Evolutionary conservation across 805 yeast species (phyloP).

Genomic region (Candida golubevii): DNA sequence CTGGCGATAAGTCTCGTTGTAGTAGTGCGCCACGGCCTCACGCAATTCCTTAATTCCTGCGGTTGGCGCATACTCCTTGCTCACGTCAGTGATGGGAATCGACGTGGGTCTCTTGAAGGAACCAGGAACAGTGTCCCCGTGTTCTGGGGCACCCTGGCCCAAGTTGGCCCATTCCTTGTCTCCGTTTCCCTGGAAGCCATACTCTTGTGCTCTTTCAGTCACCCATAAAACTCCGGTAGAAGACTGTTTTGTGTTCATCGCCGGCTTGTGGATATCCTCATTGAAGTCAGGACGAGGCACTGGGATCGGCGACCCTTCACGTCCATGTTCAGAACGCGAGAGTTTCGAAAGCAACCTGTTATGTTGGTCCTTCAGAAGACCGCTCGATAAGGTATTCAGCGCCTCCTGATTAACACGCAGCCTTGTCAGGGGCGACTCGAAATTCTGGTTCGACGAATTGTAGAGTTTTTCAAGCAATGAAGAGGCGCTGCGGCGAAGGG

Average conservation of each 20-base stretch:
- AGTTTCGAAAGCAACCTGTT: slow-evolving; percentile 26
- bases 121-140: slow-evolving; percentile 54
- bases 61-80: slow-evolving; percentile 57
- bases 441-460: slow-evolving; percentile 15
- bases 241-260: slow-evolving; percentile 53
- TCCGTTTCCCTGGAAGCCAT: slow-evolving; percentile 44
- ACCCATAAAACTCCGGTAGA: slow-evolving; percentile 65
- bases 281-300: slow-evolving; percentile 44
- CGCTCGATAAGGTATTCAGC: slow-evolving; percentile 11
- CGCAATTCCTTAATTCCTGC: slow-evolving; percentile 52
- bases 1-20: slow-evolving; percentile 51
- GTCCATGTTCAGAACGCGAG: slow-evolving; percentile 29
- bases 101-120: slow-evolving; percentile 50
- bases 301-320: slow-evolving; percentile 47
- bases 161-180: slow-evolving; percentile 50
- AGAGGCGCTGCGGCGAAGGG: slow-evolving; percentile 35
- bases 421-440: slow-evolving; percentile 23
- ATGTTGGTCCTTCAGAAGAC: slow-evolving; percentile 17
- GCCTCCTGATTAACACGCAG: slow-evolving; percentile 18
- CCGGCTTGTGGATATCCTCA: slow-evolving; percentile 49
- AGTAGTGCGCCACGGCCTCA: slow-evolving; percentile 54
- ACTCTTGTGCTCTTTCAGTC: slow-evolving; percentile 55
- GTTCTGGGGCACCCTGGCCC: slow-evolving; percentile 66
- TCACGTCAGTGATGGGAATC: slow-evolving; percentile 43
- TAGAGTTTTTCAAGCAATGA: slow-evolving; percentile 33